Conservation (phyloP, 176 grass and related monocot genomes). For the Zea luxurians region DNA sequence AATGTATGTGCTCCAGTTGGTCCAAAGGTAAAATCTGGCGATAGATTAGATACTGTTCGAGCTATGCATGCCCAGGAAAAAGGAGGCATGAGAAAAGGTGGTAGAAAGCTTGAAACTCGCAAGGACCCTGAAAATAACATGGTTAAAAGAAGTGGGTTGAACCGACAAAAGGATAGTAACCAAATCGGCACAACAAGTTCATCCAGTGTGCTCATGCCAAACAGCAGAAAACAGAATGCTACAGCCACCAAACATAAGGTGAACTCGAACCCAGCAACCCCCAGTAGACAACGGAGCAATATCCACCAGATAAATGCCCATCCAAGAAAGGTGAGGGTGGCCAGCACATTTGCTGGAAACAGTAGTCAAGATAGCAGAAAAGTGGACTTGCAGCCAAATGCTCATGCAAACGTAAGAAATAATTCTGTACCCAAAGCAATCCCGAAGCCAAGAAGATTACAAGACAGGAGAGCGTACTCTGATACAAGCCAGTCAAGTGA, state of each 20-base stretch:
- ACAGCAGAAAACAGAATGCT: slow-evolving; percentile 69
- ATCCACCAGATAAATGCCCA: slow-evolving; percentile 37
- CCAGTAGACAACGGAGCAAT: slow-evolving; percentile 46
- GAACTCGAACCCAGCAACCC: slow-evolving; percentile 46
- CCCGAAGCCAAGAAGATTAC: slow-evolving; percentile 54
- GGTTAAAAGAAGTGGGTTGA: slow-evolving; percentile 30
- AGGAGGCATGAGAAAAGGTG: slow-evolving; percentile 42
- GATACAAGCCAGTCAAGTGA: slow-evolving; percentile 41
- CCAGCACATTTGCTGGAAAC: slow-evolving; percentile 40
- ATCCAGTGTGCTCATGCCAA: slow-evolving; percentile 51
- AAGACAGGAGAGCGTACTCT: slow-evolving; percentile 35
- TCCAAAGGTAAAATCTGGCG: slow-evolving; percentile 44
- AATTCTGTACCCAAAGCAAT: slow-evolving; percentile 48
- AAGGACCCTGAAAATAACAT: slow-evolving; percentile 31
- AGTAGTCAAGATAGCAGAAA: slow-evolving; percentile 41
- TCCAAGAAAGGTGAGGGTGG: slow-evolving; percentile 45
- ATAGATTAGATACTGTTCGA: slow-evolving; percentile 37
- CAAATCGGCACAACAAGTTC: slow-evolving; percentile 30
- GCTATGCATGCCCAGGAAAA: slow-evolving; percentile 39
- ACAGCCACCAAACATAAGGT: slow-evolving; percentile 45
- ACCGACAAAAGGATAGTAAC: slow-evolving; percentile 44
- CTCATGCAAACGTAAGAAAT: slow-evolving; percentile 37
- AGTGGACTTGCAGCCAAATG: slow-evolving; percentile 32
- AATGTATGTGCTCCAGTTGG: slow-evolving; percentile 46
- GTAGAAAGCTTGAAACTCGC: slow-evolving; percentile 33